Percentiles rank a stretch among this genome's conserved stretches.
Evolutionary conservation across 2,329 filamentous ascomycete genomes (phyloP).

Genomic region (Davidsoniella neocaledoniae): DNA sequence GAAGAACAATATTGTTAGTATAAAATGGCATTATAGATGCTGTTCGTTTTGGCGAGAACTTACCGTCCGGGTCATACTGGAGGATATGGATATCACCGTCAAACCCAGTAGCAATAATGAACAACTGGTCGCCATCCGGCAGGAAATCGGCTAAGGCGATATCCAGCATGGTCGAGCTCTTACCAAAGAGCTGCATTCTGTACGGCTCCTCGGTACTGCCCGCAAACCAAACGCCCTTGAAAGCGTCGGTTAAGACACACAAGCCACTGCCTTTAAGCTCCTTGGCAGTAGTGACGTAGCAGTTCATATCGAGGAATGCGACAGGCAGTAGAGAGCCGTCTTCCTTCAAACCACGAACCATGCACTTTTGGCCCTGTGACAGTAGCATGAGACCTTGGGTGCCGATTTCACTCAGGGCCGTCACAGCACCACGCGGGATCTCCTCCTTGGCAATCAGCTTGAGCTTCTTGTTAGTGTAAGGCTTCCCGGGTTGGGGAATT

Average conservation of each 20-base stretch:
- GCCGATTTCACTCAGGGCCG: conserved; percentile 67
- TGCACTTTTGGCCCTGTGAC: conserved; percentile 90
- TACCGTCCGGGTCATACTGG: conserved; percentile 89
- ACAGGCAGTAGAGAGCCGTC: conserved; percentile 85
- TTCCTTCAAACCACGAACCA: conserved; percentile 91
- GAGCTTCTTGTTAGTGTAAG: conserved; percentile 71
- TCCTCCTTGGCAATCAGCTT: conserved; percentile 82
- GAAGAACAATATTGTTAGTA: conserved; percentile 2
- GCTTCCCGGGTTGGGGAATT: conserved; percentile 70
- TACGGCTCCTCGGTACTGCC: conserved; percentile 96
- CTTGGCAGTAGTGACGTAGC: conserved; percentile 74
- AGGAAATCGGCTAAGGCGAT: conserved; percentile 74
- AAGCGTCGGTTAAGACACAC: conserved; percentile 72
- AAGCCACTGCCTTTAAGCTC: conserved; percentile 71
- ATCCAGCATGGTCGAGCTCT: conserved; percentile 62
- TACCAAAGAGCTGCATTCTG: conserved; percentile 83
- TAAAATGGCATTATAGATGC: background rate
- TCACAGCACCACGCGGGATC: conserved; percentile 80
- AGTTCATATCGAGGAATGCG: conserved; percentile 95
- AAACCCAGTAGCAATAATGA: conserved; percentile 66
- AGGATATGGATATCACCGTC: conserved; percentile 77
- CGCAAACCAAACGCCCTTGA: conserved; percentile 91
- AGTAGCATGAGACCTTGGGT: conserved; percentile 77
- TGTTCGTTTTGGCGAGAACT: conserved; percentile 20
- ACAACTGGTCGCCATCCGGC: conserved; percentile 67